These are phyloP conservation scores for Suhomyces taliae DNA, from an alignment of 1,139 yeast genomes.

Conservation along the genomic window DNA sequence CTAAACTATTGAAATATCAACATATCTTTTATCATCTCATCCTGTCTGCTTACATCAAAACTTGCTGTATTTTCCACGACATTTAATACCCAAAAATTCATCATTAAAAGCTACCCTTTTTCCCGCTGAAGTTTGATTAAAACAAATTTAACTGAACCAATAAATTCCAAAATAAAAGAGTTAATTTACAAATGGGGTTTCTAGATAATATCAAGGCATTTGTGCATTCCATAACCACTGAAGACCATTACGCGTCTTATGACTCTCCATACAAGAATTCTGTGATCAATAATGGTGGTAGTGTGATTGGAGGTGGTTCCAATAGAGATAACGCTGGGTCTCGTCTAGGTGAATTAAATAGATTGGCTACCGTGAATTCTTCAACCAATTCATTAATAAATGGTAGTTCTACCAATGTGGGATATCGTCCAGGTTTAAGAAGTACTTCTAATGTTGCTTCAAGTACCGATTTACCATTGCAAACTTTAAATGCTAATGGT, in stretches of 20 bases:
- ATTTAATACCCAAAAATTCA: no score
- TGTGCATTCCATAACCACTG: slow-evolving; percentile 62
- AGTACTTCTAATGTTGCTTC: slow-evolving; percentile 28
- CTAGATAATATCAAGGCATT: slow-evolving; percentile 50
- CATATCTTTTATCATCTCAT: no score
- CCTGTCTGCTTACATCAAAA: no score
- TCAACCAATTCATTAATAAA: slow-evolving; percentile 30
- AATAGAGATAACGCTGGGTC: slow-evolving; percentile 25
- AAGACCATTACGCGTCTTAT: slow-evolving; percentile 64
- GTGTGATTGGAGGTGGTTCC: slow-evolving; percentile 23
- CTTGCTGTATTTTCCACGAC: no score
- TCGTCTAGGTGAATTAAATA: slow-evolving; percentile 45
- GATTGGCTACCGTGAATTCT: slow-evolving; percentile 41
- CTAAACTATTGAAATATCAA: no score
- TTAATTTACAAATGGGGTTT: slow-evolving; percentile 34
- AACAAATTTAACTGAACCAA: no score
- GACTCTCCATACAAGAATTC: slow-evolving; percentile 45
- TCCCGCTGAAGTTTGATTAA: no score
- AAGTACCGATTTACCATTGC: slow-evolving; percentile 40
- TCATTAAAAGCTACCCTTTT: no score
- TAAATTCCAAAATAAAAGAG: no score
- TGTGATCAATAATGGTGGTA: slow-evolving; percentile 19
- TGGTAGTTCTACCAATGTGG: slow-evolving; percentile 23
- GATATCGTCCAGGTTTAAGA: slow-evolving; percentile 39
- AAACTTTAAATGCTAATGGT: slow-evolving; percentile 47